Percentiles rank a stretch among this genome's conserved stretches.
Evolutionary conservation across 345 rosid genomes (phyloP).

Genomic region (Brassica napus): DNA sequence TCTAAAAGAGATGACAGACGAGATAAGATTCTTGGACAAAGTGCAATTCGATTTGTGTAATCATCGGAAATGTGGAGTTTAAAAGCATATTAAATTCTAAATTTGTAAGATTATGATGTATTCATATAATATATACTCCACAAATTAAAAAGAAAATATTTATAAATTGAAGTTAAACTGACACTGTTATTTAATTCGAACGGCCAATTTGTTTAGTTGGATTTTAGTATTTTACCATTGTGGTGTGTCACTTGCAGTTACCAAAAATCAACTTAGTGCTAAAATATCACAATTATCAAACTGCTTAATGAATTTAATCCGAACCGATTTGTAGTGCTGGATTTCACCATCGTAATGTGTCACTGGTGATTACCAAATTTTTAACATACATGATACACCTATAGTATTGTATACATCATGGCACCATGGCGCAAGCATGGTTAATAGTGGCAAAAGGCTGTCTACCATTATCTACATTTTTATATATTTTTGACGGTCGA

Average conservation of each 20-base stretch:
- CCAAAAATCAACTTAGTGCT: neutral
- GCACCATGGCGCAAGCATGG: neutral
- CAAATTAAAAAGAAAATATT: neutral
- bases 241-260: neutral
- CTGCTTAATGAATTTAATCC: neutral
- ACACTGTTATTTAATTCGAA: neutral
- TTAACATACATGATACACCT: neutral
- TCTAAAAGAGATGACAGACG: conserved; percentile 8
- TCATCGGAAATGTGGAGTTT: neutral
- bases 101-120: too few species aligned
- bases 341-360: conserved; percentile 12
- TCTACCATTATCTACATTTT: conserved; percentile 7
- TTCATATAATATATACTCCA: neutral
- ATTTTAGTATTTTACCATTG: neutral
- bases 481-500: conserved; percentile 1
- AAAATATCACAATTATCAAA: neutral
- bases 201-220: neutral
- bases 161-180: neutral
- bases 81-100: neutral
- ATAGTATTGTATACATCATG: conserved; percentile 21
- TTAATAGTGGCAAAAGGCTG: conserved; percentile 16
- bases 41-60: neutral
- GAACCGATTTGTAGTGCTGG: conserved; percentile 4
- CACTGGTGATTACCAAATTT: conserved; percentile 24
- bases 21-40: conserved; percentile 40